phyloP scores from a whole-genome alignment of 2,329 filamentous ascomycete species.

The Ascochyta pisi region DNA sequence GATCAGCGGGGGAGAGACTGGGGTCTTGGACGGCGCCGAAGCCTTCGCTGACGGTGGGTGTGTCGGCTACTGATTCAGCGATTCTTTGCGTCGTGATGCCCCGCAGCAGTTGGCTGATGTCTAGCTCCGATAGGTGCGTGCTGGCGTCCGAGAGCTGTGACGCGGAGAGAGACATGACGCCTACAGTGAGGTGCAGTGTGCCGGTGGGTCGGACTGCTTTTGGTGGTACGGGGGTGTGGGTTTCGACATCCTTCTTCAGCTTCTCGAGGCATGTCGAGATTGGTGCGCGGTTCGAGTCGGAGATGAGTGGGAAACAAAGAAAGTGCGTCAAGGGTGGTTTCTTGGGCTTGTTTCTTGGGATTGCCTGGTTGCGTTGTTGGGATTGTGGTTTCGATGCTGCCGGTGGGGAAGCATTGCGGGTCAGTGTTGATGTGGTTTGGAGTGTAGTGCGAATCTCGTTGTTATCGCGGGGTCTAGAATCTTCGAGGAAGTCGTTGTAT shows the following conservation, averaged over 20 bases:
- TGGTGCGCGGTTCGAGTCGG: constrained; percentile 65
- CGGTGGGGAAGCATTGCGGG: constrained; percentile 22
- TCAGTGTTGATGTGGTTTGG: constrained; percentile 15
- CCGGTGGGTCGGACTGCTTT: constrained; percentile 77
- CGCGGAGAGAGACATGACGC: constrained; percentile 76
- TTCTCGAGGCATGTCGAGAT: constrained; percentile 66
- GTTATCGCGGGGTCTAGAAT: constrained; percentile 41
- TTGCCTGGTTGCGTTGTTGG: constrained; percentile 17
- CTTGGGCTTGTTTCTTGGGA: constrained; percentile 31
- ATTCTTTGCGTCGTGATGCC: constrained; percentile 22
- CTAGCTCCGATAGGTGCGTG: constrained; percentile 50
- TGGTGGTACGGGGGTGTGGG: constrained; percentile 66
- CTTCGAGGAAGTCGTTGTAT: constrained; percentile 48
- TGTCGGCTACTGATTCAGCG: constrained; percentile 24
- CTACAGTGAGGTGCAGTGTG: constrained; percentile 84
- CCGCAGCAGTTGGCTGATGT: constrained; percentile 46
- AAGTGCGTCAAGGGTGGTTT: constrained; percentile 72
- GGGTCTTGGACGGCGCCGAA: constrained; percentile 19
- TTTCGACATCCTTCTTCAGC: constrained; percentile 58
- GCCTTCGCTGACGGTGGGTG: constrained; percentile 39
- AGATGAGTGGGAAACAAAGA: constrained; percentile 76
- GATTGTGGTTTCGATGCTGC: not conserved
- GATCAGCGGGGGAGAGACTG: constrained; percentile 21
- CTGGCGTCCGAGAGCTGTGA: constrained; percentile 57
- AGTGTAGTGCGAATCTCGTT: constrained; percentile 34